Percentiles rank a stretch among this genome's conserved stretches.
phyloP scores from a whole-genome alignment of 441 rosid species.

The Corymbia calophylla region DNA sequence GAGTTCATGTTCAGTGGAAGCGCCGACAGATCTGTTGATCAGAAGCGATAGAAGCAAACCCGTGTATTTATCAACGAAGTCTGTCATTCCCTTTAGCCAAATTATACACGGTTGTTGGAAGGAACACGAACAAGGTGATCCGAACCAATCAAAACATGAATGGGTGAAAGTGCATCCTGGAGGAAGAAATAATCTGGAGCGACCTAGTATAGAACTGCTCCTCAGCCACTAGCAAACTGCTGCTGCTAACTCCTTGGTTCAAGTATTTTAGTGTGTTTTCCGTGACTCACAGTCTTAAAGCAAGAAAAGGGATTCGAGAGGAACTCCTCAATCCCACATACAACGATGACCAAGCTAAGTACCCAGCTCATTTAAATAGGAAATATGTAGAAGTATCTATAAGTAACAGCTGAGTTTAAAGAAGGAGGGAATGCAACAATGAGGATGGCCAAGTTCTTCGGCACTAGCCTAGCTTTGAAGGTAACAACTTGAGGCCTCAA shows the following conservation, averaged over 20 bases:
- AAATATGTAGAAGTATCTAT: background rate
- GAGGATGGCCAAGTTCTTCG: background rate
- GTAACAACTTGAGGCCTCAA: background rate
- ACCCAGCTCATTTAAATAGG: background rate
- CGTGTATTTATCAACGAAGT: background rate
- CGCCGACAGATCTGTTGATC: background rate
- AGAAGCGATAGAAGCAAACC: background rate
- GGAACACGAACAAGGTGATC: background rate
- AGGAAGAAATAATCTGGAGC: background rate
- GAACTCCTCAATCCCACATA: background rate
- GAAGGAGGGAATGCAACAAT: background rate
- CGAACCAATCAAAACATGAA: background rate
- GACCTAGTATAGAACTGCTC: background rate
- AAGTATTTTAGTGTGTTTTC: background rate
- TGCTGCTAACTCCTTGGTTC: background rate
- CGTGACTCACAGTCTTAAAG: background rate
- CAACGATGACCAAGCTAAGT: background rate
- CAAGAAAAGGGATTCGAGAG: background rate
- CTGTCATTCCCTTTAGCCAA: background rate
- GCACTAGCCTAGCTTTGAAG: background rate
- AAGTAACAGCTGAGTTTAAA: background rate
- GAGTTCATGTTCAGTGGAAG: background rate
- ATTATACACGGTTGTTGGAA: background rate
- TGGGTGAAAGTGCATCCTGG: fast-evolving
- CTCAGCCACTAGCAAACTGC: background rate